Base-by-base conservation (phyloP, 75 land plant species). In the Cupressus sempervirens region DNA sequence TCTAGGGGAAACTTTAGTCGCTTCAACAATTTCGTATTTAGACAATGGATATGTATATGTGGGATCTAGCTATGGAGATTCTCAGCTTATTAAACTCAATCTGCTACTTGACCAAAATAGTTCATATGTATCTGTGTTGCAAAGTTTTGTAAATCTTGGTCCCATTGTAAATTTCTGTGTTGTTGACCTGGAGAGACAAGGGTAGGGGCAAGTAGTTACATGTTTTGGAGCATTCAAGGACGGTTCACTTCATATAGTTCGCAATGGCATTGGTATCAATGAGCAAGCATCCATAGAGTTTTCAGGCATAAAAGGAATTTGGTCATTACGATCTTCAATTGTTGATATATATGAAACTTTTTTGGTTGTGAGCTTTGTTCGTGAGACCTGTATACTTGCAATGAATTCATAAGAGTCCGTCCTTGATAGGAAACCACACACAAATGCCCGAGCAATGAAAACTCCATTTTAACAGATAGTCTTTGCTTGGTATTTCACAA, bases 261-360 rank as follows among this genome's bases (percentile, higher is more conserved):
- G 99, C 82, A 98, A 98, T 91, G 99, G 99, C 48, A 96, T 98
- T 73, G 99, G 99, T 67, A 98, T 98, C 41, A 98, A 98, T 92
- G 99, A 98, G 79, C 99, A 98, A 99, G 99, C 99, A 84, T 96
- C 99, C 48, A 99, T 95, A 70, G 99, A 98, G 81, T 90, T 98
- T 53, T 99, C 95, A 87, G 99, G 99, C 34, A 98, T 98, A 65
- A 98, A 96, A 90, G 99, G 99, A 68, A 92, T 98, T 92, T 98
- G 99, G 99, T 98, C 99, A 84, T 86, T 98, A 43, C 88, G 95
- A 80, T 93, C 99, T 48, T 91, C 97, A 80, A 95, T 96, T 67
- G 88, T 84, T 83, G 99, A 98, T 89, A 88, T 87, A 82, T 94
- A 85, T 90, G 99, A 98, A 41, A 98, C 99, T 20, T 98, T 96